These are phyloP conservation scores for Monosporascus ibericus DNA, from an alignment of 2,329 filamentous ascomycete species.

Conservation along the genomic window DNA sequence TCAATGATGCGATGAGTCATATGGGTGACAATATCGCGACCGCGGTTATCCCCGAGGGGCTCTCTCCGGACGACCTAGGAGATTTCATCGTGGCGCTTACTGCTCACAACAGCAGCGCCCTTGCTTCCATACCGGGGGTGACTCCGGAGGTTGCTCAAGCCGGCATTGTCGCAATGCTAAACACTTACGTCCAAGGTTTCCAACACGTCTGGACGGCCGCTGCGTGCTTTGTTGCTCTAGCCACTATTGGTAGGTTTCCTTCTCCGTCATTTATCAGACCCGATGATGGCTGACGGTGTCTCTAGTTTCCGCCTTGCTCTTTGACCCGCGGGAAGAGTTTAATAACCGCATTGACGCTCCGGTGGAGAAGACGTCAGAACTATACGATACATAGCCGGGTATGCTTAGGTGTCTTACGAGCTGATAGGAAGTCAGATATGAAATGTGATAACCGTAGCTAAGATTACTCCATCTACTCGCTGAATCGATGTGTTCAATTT, in stretches of 20 bases:
- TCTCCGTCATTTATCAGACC: neutral
- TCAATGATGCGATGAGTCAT: constrained; percentile 19
- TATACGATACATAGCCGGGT: constrained; percentile 2
- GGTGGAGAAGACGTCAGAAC: constrained; percentile 25
- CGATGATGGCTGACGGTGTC: neutral
- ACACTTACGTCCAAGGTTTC: constrained; percentile 25
- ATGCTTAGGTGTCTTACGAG: too few species aligned
- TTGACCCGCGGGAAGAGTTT: constrained; percentile 29
- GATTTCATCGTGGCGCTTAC: constrained; percentile 22
- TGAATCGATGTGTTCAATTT: too few species aligned
- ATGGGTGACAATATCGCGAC: constrained; percentile 26
- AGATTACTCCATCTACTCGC: too few species aligned
- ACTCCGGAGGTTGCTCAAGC: constrained; percentile 23
- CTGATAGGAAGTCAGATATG: too few species aligned
- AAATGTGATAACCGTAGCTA: too few species aligned
- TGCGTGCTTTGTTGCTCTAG: constrained; percentile 21
- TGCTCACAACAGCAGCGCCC: constrained; percentile 18
- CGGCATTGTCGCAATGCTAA: constrained; percentile 16
- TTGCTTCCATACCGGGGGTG: constrained; percentile 22
- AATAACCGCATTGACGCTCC: constrained; percentile 32
- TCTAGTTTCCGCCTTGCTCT: constrained; percentile 21
- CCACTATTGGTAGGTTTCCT: constrained; percentile 18
- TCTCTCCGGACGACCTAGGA: constrained; percentile 15
- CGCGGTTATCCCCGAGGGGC: constrained; percentile 24
- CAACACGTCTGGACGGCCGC: constrained; percentile 28